Evolutionary conservation across 371 early-diverging fungal genomes (phyloP), one percentile per base, ranked within the genome.

Genomic region (Thermomucor indicae-seudaticae): DNA sequence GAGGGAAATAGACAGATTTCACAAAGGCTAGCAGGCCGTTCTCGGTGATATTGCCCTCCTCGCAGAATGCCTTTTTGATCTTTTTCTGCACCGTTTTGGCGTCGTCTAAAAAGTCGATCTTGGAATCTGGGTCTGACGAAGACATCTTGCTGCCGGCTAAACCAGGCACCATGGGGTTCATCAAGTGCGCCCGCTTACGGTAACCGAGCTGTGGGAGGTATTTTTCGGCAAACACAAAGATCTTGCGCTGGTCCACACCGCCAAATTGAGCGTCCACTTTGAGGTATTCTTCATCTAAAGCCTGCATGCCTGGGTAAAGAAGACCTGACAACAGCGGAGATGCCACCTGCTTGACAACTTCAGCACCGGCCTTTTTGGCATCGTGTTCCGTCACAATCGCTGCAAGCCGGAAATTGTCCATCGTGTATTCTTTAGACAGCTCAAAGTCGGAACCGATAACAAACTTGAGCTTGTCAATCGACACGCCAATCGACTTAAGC

Each of bases 101-200:
- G 30, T 83, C 80, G 67, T 99, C 99, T 53, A 96, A 78, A 46
- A 99, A 72, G 65, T 99, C 99, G 58, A 99, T 93, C 82, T 99
- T 99, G 46, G 97, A 95, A 60, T 95, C 88, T 23, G 94, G 90
- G 53, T 98, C 99, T 6, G 99, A 99, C 10, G 98, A 83, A 52
- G 90, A 90, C 99, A 99, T 99, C 75, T 99, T 99, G 52, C 88
- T 79, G 2, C 99, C 98, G 25, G 90, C 81, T 44, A 99, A 81
- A 19, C 99, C 99, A 27, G 97, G 96, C 0, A 99, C 93, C 99
- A 99, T 99, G n/a, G 88, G 81, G 79, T 99, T 99, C 99, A 99
- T 99, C 62, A 99, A 78, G 64, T 99, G 99, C 17, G 92, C 80
- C 46, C 99, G 90, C 80, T 99, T 99, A 72, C 91, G 87, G 82